phyloP scores from a whole-genome alignment of 805 yeast genomes.

The Saccharomycopsis capsularis region DNA sequence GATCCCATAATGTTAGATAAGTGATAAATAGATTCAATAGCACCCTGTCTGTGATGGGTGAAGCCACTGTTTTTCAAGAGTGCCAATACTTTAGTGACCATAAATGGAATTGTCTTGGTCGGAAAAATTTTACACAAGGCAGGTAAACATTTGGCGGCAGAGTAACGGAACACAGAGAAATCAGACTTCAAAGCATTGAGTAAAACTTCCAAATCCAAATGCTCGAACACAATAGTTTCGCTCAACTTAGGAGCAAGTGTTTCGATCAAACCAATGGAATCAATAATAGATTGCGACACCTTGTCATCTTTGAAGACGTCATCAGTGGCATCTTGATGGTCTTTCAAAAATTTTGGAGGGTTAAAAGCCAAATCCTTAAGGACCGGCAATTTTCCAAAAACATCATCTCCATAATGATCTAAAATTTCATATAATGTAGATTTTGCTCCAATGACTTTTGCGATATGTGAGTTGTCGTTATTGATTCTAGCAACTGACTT shows the following conservation, averaged over 20 bases:
- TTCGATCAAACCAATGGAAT: constrained; percentile 74
- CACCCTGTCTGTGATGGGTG: constrained; percentile 78
- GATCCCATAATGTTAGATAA: constrained; percentile 80
- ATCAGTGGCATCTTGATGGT: constrained; percentile 25
- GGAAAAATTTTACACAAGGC: constrained; percentile 66
- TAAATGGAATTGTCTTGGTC: constrained; percentile 62
- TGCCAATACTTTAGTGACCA: constrained; percentile 75
- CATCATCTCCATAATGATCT: constrained; percentile 40
- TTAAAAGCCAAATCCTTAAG: constrained; percentile 58
- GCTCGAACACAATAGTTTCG: constrained; percentile 36
- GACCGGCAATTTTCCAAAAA: constrained; percentile 62
- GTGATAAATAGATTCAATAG: constrained; percentile 86
- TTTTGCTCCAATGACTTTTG: constrained; percentile 75
- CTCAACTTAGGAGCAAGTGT: constrained; percentile 63
- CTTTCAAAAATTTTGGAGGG: constrained; percentile 40
- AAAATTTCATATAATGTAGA: constrained; percentile 58
- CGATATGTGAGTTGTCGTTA: constrained; percentile 28
- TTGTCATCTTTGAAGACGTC: constrained; percentile 35
- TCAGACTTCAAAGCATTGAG: constrained; percentile 52
- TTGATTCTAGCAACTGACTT: constrained; percentile 19
- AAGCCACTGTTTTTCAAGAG: constrained; percentile 70
- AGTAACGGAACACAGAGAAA: constrained; percentile 80
- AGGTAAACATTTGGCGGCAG: constrained; percentile 86
- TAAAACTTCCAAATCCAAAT: constrained; percentile 50
- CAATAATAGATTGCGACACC: constrained; percentile 75